Conservation (phyloP, 257 asterid species). For the Solanum corneliomulleri region DNA sequence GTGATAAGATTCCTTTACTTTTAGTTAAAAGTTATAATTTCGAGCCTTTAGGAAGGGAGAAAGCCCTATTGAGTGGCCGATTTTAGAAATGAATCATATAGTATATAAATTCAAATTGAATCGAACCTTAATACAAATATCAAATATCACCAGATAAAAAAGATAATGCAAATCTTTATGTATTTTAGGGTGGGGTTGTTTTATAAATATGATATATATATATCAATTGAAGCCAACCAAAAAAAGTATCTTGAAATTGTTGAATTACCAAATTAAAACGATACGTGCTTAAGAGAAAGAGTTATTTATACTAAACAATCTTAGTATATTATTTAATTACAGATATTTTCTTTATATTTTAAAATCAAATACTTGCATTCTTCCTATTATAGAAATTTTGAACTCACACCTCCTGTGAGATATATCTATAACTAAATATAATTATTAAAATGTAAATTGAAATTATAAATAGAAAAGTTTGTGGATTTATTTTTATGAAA, state of each 20-base stretch:
- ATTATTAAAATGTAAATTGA: background rate
- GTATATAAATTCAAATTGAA: background rate
- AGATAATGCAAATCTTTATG: background rate
- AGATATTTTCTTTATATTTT: background rate
- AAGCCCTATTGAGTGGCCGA: background rate
- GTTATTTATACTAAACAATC: background rate
- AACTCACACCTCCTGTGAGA: background rate
- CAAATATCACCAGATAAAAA: background rate
- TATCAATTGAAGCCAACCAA: background rate
- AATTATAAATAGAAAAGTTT: background rate
- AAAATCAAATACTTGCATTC: background rate
- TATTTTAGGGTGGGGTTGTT: background rate
- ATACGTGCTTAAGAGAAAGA: background rate
- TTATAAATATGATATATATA: background rate
- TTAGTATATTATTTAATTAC: background rate
- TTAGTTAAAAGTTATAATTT: background rate
- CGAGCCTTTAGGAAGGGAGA: background rate
- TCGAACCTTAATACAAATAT: background rate
- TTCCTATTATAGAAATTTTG: background rate
- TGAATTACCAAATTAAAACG: background rate
- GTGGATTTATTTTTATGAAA: background rate
- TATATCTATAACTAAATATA: background rate
- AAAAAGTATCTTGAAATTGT: background rate
- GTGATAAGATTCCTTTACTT: background rate
- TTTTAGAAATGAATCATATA: background rate